phyloP scores from a whole-genome alignment of 1,284 basidiomycete species.

The Anthracocystis panici-leucophaei region DNA sequence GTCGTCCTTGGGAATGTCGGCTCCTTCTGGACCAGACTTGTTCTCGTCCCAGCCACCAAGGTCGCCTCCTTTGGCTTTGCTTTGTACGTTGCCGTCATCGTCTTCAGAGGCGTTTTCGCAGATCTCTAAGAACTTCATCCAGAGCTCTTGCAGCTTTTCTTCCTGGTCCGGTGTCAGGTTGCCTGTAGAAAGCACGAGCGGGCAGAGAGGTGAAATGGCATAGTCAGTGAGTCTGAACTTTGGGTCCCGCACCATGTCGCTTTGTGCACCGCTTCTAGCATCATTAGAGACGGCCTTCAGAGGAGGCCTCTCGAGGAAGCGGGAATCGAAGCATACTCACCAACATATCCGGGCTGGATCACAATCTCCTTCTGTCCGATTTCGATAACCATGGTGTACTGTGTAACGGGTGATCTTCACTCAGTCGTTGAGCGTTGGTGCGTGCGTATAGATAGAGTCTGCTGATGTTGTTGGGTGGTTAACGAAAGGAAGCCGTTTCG shows the following conservation, averaged over 20 bases:
- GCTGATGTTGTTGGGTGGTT: neutral
- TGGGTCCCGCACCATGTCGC: neutral
- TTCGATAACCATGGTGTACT: conserved; percentile 41
- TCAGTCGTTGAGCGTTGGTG: neutral
- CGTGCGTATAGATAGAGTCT: neutral
- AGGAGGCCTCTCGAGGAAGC: neutral
- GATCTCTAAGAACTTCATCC: conserved; percentile 60
- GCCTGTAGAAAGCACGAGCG: conserved; percentile 38
- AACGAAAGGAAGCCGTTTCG: neutral
- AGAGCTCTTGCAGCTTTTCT: conserved; percentile 65
- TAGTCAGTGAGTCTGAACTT: neutral
- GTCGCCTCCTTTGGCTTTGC: conserved; percentile 31
- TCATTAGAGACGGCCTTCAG: no score
- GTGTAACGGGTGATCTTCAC: conserved; percentile 2
- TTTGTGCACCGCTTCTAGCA: neutral
- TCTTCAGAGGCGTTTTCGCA: conserved; percentile 53
- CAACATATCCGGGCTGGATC: conserved; percentile 54
- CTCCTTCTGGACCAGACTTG: conserved; percentile 44
- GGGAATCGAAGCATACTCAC: conserved; percentile 21
- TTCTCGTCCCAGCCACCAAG: conserved; percentile 47
- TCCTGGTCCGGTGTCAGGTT: conserved; percentile 67
- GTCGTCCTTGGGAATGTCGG: conserved; percentile 68
- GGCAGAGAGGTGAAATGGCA: neutral
- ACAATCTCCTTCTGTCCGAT: conserved; percentile 50
- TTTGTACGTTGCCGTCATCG: conserved; percentile 14